Conservation (phyloP, 768 basidiomycete species). For the Collybia mongolica region DNA sequence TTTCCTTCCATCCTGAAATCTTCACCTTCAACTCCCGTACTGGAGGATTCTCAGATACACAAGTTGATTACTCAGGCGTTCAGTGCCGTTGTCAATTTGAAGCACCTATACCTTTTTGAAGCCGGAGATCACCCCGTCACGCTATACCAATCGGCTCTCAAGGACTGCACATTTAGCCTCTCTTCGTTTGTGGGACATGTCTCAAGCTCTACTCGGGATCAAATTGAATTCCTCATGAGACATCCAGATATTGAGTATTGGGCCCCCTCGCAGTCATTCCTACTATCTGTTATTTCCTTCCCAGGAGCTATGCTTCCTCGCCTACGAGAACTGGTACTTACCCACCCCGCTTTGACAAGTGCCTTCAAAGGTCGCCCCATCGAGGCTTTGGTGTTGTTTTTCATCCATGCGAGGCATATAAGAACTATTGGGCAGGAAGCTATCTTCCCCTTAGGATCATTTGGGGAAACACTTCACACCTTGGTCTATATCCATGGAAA, state of each 20-base stretch:
- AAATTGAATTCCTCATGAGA: background rate
- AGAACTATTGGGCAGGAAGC: background rate
- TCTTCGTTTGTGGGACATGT: background rate
- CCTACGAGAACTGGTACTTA: conserved; percentile 1
- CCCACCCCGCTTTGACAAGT: background rate
- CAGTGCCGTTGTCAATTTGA: conserved; percentile 6
- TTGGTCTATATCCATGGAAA: no score
- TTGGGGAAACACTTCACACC: no score
- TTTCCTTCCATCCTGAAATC: no score
- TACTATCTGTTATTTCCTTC: background rate
- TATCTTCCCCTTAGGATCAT: background rate
- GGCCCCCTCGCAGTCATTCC: conserved; percentile 1
- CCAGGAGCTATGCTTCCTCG: background rate
- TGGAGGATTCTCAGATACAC: background rate
- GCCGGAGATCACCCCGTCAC: background rate
- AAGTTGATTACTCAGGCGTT: background rate
- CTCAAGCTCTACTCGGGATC: background rate
- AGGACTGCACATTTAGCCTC: conserved; percentile 6
- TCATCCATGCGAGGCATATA: background rate
- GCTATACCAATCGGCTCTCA: conserved; percentile 1
- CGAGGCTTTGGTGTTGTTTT: conserved; percentile 1
- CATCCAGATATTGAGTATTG: conserved; percentile 6
- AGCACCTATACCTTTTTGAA: conserved; percentile 3
- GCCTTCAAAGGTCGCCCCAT: conserved; percentile 1
- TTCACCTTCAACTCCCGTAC: no score